Evolutionary conservation across 1,139 yeast genomes (phyloP), one percentile per base, ranked within the genome.

Genomic region (Taphrina wiesneri): DNA sequence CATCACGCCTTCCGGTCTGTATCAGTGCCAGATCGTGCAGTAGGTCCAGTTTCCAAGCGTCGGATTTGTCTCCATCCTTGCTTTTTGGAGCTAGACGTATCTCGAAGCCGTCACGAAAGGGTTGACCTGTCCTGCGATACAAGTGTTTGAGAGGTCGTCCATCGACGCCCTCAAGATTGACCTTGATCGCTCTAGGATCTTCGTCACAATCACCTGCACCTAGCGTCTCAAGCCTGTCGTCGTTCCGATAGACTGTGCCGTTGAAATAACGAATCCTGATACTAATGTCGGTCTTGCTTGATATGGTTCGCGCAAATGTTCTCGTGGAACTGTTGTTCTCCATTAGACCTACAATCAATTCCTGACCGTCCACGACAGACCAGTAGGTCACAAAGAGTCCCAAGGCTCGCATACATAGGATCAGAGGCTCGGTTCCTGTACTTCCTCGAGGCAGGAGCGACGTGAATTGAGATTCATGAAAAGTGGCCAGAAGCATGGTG

Each of bases 81-180:
- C 4, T 11, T 17, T 23, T 26, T 15, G 53, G 36, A 11, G 53
- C 34, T 23, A 49, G 11, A 15, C 36, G 36, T 17, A 49, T 30
- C 36, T 49, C 53, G 53, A 26, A 49, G n/a, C 53, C 53, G 26
- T 49, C 53, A 17, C 36, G 36, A 13, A 49, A 49, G 15, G 9
- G 15, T 15, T 30, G 36, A 49, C 36, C 53, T 6, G 53, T 30
- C 2, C 53, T 15, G 53, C 36, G 53, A 26, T 26, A 28, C 15
- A 49, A 21, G 11, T 30, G 19, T 23, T 26, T 30, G 34, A 49
- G 25, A 2, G 34, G 34, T 9, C n/a, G 53, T 4, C 36, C 53
- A 17, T 19, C 21, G 17, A 17, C 34, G 6, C 21, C 23, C n/a
- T 49, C 53, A 5, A 49, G 36, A 17, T 49, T 49, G 53, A 49